A percentile compares a stretch with the other conserved stretches of the same genome.
Evolutionary conservation across 139 green algal species (phyloP).

Genomic region (Protoeuglena noctilucae): DNA sequence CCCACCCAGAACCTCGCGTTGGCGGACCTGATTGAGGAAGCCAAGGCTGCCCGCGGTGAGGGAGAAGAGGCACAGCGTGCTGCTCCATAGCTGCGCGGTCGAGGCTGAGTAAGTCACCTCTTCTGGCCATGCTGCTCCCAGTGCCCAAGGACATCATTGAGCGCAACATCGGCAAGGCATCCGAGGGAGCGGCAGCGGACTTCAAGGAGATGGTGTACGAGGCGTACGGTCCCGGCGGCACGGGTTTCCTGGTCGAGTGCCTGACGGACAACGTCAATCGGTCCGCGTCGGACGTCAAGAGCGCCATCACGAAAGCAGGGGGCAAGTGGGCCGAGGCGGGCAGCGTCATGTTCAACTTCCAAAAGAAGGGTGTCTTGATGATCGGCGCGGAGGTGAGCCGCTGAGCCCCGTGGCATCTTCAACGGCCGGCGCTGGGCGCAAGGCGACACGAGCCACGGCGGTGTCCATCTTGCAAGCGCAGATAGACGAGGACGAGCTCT

Average conservation of each 20-base stretch:
- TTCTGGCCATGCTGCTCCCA: neutral
- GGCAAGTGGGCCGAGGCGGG: constrained; percentile 73
- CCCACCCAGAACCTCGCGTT: constrained; percentile 68
- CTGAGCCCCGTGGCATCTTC: too few relatives aligned
- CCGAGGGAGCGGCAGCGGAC: constrained; percentile 58
- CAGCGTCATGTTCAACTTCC: constrained; percentile 83
- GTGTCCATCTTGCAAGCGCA: neutral
- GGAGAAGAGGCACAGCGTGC: constrained; percentile 5
- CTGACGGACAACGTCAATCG: constrained; percentile 88
- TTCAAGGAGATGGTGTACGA: constrained; percentile 62
- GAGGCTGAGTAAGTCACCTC: neutral
- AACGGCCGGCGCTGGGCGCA: too few relatives aligned
- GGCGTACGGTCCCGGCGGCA: constrained; percentile 7
- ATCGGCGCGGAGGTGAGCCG: constrained; percentile 2
- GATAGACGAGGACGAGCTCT: constrained; percentile 29
- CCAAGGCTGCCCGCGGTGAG: constrained; percentile 48
- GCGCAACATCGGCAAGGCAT: constrained; percentile 71
- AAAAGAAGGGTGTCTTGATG: constrained; percentile 24
- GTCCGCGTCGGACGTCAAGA: constrained; percentile 32
- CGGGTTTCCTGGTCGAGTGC: constrained; percentile 58
- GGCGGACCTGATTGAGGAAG: constrained; percentile 30
- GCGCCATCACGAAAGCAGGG: constrained; percentile 54
- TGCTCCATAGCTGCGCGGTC: neutral
- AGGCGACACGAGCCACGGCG: too few relatives aligned
- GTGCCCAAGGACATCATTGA: constrained; percentile 70